Base-by-base conservation (phyloP, 2,329 filamentous ascomycete genomes). In the Hypoxylon sp. region DNA sequence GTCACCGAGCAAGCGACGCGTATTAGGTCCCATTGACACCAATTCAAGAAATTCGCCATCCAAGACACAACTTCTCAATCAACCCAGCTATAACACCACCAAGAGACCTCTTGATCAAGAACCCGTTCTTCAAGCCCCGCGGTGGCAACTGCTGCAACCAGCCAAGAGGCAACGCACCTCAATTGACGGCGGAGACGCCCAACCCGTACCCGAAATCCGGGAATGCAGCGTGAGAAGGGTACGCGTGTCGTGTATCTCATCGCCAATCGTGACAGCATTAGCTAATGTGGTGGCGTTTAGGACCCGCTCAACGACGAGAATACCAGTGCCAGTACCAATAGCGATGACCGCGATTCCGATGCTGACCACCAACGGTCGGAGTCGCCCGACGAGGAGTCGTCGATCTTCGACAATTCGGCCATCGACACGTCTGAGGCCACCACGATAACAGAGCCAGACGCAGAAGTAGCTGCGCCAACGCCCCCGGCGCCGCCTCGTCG, bases 381-480 rank as follows among this genome's bases (percentile, higher is more conserved):
- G 44, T 81, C 82, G 10, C 82, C 85, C 3, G 82, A 83, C 55
- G 78, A 81, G 22, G 78, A 81, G 2, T 84, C 83, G 17, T 86
- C 85, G 20, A 75, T 87, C 42, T 86, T 88, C 67, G 86, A 88
- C 75, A 79, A 76, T 62, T 85, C 85, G 0, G 78, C 73, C 53
- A 77, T 81, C 66, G 84, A 87, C 73, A 82, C 80, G 25, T 85
- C 86, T 4, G 85, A 84, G 75, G 80, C 80, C 22, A 88, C 85
- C 0, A 77, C 80, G 25, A 74, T 86, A 14, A 87, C 85, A n/a
- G 85, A 87, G 68, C 84, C 83, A 2, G 84, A 88, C 46, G 51
- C 54, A 30, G 71, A 73, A 22, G 42, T 60, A 5, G 25, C 48
- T 7, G 57, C 60, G 17, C 49, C 59, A 7, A 50, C 68, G 57